Base-by-base conservation (phyloP, 1,139 yeast genomes). In the Scheffersomyces titani region DNA sequence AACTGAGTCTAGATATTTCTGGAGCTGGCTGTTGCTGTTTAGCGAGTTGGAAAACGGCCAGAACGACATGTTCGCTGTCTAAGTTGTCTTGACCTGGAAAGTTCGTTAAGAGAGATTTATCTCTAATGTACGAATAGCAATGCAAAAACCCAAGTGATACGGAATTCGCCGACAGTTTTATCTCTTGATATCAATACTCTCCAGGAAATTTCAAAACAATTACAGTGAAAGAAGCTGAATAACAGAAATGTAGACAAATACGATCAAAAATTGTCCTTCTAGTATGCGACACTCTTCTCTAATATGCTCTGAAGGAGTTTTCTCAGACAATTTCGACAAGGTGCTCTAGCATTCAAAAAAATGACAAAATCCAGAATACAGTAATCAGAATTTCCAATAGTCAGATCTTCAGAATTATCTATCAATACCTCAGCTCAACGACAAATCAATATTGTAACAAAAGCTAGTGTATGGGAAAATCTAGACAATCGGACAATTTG, bases 21-120 rank as follows among this genome's bases (percentile, higher is more conserved):
- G 83, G 58, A 79, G 76, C 58, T 67, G 76, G 63, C 76, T 75
- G 63, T 77, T 77, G 65, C 63, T 74, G 64, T 71, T 75, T 62
- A 76, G 69, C 20, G 81, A 68, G 55, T 74, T 79, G 51, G 80
- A 68, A 63, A 80, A 80, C 50, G 84, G 84, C 84, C 84, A 80
- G 62, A 80, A 80, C 50, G 84, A 80, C 84, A 80, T 80, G 54
- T 49, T 59, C 44, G 44, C 40, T 30, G 40, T 30, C 40, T 30
- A 30, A 11, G 40, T 11, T 30, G 40, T 30, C 9, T 30, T 11
- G 9, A 16, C 40, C 16, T 30, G 40, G 13, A 30, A 30, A 11
- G 11, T 24, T 24, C 13, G 40, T 3, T 11, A 30, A 30, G 7
- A 30, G 7, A 30, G 13, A 16, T 13, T 5, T 30, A 9, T 6